Percentiles rank a stretch among this genome's conserved stretches.
These are phyloP conservation scores for Penicillium brevicompactum DNA, from an alignment of 2,329 filamentous ascomycete species.

Conservation along the genomic window DNA sequence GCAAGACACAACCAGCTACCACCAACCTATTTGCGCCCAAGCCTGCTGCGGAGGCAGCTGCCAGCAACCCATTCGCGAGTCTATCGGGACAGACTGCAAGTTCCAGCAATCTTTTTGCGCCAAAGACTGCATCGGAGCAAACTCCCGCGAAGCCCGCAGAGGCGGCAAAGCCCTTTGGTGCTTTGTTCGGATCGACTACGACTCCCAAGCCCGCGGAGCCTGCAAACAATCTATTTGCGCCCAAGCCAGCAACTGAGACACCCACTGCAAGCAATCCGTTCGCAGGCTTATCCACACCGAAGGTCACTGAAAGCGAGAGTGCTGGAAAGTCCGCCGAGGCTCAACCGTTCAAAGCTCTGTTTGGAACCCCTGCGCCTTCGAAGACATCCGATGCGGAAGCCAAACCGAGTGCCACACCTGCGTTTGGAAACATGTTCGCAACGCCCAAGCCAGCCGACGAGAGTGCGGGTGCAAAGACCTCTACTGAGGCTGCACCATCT, in stretches of 20 bases:
- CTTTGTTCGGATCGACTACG: conserved; percentile 5
- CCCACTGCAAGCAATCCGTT: conserved; percentile 39
- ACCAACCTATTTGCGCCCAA: conserved; percentile 6
- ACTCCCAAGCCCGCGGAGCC: conserved; percentile 36
- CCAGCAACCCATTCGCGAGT: conserved; percentile 10
- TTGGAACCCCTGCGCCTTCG: conserved; percentile 1
- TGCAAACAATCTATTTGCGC: conserved; percentile 30
- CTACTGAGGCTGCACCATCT: neutral
- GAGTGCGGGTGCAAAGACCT: neutral
- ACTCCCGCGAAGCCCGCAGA: conserved; percentile 6
- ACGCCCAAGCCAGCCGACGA: conserved; percentile 5
- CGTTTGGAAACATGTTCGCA: conserved; percentile 6
- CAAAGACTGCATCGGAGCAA: neutral
- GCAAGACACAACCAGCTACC: neutral
- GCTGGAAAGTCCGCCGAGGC: conserved; percentile 1
- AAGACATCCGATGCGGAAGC: neutral
- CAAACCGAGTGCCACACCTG: neutral
- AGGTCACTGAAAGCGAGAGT: conserved; percentile 2
- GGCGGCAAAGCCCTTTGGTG: conserved; percentile 1
- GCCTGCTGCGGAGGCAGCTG: neutral
- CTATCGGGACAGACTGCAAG: neutral
- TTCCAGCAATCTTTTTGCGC: conserved; percentile 5
- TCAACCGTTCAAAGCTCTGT: conserved; percentile 2
- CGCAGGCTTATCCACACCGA: conserved; percentile 17
- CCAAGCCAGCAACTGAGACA: conserved; percentile 20